A percentile compares a stretch with the other conserved stretches of the same genome.
phyloP scores from a whole-genome alignment of 345 rosid species.

The Aethionema arabicum region DNA sequence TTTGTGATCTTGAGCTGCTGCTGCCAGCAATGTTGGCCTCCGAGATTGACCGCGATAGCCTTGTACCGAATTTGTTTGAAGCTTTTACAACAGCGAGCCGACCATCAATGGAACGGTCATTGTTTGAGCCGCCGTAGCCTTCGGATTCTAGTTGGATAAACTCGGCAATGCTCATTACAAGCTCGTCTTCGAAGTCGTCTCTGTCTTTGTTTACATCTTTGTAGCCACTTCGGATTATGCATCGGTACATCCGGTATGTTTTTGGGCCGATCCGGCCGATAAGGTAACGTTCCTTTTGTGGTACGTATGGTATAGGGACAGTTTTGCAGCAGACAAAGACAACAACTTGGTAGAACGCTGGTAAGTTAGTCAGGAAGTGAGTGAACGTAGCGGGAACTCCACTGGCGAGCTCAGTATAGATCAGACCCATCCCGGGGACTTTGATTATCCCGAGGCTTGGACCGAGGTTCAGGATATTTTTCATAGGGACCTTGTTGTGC shows the following conservation, averaged over 20 bases:
- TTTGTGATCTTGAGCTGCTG: conserved; percentile 44
- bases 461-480: conserved; percentile 71
- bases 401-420: conserved; percentile 74
- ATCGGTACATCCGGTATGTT: conserved; percentile 82
- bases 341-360: conserved; percentile 86
- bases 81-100: conserved; percentile 78
- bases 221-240: conserved; percentile 85
- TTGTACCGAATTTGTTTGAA: conserved; percentile 72
- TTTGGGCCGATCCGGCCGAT: conserved; percentile 91
- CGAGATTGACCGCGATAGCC: conserved; percentile 53
- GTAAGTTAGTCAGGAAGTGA: conserved; percentile 79
- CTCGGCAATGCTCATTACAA: conserved; percentile 87
- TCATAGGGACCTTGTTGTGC: conserved; percentile 81
- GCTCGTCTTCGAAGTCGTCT: conserved; percentile 72
- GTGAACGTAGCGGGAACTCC: conserved; percentile 84
- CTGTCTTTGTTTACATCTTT: conserved; percentile 72
- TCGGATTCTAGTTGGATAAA: conserved; percentile 92
- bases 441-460: conserved; percentile 86
- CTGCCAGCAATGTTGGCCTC: conserved; percentile 43
- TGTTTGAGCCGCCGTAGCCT: conserved; percentile 48
- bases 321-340: conserved; percentile 86
- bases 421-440: conserved; percentile 90
- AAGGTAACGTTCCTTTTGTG: conserved; percentile 78
- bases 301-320: conserved; percentile 80
- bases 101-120: conserved; percentile 59